Evolutionary conservation across 352 stramenopile species (phyloP), one percentile per base, ranked within the genome.

Genomic region (Pythium phragmiticola): DNA sequence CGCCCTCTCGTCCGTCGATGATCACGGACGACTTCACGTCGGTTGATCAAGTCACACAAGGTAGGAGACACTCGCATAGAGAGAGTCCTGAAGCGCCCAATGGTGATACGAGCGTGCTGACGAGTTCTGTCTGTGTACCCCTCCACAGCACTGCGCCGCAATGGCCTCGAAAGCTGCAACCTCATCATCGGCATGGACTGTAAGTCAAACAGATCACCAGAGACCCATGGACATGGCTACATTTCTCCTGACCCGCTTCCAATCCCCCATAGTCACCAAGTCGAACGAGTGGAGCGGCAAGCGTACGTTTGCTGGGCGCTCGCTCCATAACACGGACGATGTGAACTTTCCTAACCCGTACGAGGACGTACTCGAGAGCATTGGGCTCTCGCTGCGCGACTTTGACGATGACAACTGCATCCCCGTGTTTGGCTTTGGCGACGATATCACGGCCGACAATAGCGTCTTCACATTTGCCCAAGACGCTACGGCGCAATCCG

Each of bases 241-340:
- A 57, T 34, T 12, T 11, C 16, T 23, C 1, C 14, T 16, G n/a
- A 28, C 17, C 4, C 49, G 9, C 16, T 39, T 14, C 6, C 57
- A 26, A 55, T 30, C 23, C 33, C 9, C 7, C 26, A 43, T 33
- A 95, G 86, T 88, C 72, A 96, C 88, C 51, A 96, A 94, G 69
- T 94, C 84, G 53, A 96, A 95, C 63, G 84, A 96, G 41, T 96
- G 86, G 87, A 96, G 82, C 46, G 88, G 88, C 51, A 95, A 92
- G 57, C 78, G 73, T 51, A 92, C 86, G 55, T 96, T 96, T 54
- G 60, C 65, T 17, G 84, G 84, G 5, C 73, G 75, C 34, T 82
- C 77, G 50, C 75, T 96, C 19, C 88, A 95, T 60, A 75, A 76
- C 47, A 87, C 83, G 26, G 80, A 84, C 54, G 69, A 89, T 11